These are phyloP conservation scores for Coniochaeta ligniaria DNA, from an alignment of 2,329 filamentous ascomycete species.

Conservation along the genomic window DNA sequence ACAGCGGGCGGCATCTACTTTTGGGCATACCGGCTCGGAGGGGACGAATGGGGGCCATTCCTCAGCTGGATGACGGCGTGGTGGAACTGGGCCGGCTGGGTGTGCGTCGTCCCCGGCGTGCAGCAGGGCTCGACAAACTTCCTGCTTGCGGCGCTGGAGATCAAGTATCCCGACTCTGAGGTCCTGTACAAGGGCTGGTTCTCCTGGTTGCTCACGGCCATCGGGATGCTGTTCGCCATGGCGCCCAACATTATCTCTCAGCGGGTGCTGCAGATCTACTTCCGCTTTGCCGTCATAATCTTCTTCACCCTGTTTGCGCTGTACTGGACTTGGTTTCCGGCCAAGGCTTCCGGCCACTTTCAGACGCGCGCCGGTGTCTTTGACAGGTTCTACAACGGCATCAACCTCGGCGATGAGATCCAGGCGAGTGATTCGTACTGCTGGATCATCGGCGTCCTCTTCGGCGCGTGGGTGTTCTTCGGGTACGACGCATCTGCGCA, in stretches of 20 bases:
- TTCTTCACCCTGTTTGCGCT: conserved; percentile 25
- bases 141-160: conserved; percentile 28
- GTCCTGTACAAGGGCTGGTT: conserved; percentile 28
- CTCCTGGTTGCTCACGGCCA: conserved; percentile 24
- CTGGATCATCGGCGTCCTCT: conserved; percentile 26
- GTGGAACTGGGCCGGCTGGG: conserved; percentile 30
- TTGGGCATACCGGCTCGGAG: conserved; percentile 28
- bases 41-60: conserved; percentile 26
- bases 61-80: conserved; percentile 31
- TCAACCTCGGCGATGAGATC: conserved; percentile 23
- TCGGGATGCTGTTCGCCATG: conserved; percentile 28
- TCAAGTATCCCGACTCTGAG: conserved; percentile 24
- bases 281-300: conserved; percentile 27
- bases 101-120: conserved; percentile 28
- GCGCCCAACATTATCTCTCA: conserved; percentile 26
- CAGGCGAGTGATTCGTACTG: conserved; percentile 27
- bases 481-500: conserved; percentile 28
- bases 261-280: conserved; percentile 24
- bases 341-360: conserved; percentile 24
- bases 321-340: conserved; percentile 31
- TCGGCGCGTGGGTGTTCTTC: conserved; percentile 27
- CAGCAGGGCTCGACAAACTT: conserved; percentile 31
- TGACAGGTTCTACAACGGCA: conserved; percentile 28
- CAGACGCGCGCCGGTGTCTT: conserved; percentile 24
- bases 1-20: conserved; percentile 31